These are phyloP conservation scores for Cyclostephanos invisitatus DNA, from an alignment of 108 stramenopile genomes.

Conservation along the genomic window DNA sequence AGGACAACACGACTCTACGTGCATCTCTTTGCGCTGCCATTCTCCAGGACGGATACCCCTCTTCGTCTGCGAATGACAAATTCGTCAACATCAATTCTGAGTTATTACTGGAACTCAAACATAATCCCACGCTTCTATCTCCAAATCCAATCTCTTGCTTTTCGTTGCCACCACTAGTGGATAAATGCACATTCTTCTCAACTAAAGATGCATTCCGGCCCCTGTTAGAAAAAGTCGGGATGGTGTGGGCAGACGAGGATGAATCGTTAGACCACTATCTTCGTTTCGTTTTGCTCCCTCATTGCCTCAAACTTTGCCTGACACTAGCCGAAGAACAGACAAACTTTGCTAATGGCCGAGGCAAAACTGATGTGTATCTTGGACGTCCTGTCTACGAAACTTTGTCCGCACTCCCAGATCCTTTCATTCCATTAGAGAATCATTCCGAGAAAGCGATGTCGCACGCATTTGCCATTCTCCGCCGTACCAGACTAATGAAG, in stretches of 20 bases:
- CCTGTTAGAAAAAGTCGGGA: constrained; percentile 12
- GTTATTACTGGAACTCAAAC: constrained; percentile 28
- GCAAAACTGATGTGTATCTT: constrained; percentile 35
- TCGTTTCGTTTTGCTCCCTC: constrained; percentile 62
- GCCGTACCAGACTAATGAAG: constrained; percentile 65
- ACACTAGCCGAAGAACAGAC: constrained; percentile 34
- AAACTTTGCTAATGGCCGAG: constrained; percentile 22
- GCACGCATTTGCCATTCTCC: constrained; percentile 64
- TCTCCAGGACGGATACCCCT: constrained; percentile 61
- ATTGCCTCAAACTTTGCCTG: constrained; percentile 74
- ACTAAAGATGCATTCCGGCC: constrained; percentile 26
- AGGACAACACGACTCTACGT: constrained; percentile 52
- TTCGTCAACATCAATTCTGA: constrained; percentile 27
- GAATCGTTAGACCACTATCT: constrained; percentile 55
- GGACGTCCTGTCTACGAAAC: constrained; percentile 17
- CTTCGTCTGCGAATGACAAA: constrained; percentile 7
- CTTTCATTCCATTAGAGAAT: constrained; percentile 58
- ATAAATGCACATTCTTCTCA: constrained; percentile 28
- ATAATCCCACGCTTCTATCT: constrained; percentile 7
- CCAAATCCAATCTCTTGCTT: constrained; percentile 5
- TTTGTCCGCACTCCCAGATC: constrained; percentile 71
- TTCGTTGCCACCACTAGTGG: constrained; percentile 3
- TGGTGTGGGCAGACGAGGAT: constrained; percentile 32
- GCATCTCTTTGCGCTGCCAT: constrained; percentile 57
- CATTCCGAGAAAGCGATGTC: constrained; percentile 77